phyloP scores from a whole-genome alignment of 345 rosid species.

The Melaleuca quinquenervia region DNA sequence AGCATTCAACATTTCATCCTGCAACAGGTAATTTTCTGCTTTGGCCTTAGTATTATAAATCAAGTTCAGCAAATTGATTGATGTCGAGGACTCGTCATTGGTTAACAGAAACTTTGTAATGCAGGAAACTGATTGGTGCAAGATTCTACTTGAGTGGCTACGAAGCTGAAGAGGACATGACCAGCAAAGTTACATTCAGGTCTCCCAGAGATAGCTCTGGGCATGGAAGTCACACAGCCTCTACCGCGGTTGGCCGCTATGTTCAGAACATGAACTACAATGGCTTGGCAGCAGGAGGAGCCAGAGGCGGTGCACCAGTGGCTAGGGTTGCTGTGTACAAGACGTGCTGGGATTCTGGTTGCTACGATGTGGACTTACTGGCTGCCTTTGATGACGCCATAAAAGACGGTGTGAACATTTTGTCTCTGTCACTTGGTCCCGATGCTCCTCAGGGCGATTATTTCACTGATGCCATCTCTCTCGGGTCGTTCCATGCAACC shows the following conservation, averaged over 20 bases:
- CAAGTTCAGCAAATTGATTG: neutral
- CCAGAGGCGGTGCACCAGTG: slow-evolving; percentile 52
- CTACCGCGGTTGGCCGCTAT: slow-evolving; percentile 44
- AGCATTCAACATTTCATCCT: slow-evolving; percentile 33
- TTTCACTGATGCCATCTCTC: slow-evolving; percentile 45
- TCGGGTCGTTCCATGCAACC: slow-evolving; percentile 48
- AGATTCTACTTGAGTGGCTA: slow-evolving; percentile 37
- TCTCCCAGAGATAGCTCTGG: slow-evolving; percentile 53
- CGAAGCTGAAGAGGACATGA: slow-evolving; percentile 36
- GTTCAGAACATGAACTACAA: slow-evolving; percentile 30
- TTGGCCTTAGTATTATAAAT: neutral
- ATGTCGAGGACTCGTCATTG: neutral
- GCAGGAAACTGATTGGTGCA: slow-evolving; percentile 50
- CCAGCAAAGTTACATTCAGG: slow-evolving; percentile 13
- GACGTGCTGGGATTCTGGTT: slow-evolving; percentile 43
- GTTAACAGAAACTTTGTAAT: neutral
- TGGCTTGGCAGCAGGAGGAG: slow-evolving; percentile 41
- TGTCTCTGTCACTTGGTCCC: slow-evolving; percentile 45
- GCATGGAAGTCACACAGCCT: slow-evolving; percentile 52
- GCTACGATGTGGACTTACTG: slow-evolving; percentile 40
- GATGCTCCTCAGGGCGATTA: slow-evolving; percentile 45
- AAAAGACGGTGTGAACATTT: slow-evolving; percentile 39
- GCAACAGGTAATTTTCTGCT: slow-evolving; percentile 26
- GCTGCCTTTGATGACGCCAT: slow-evolving; percentile 55
- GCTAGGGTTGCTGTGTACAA: slow-evolving; percentile 50